phyloP scores from a whole-genome alignment of 2,329 filamentous ascomycete genomes.

The Cytospora paraplurivora region DNA sequence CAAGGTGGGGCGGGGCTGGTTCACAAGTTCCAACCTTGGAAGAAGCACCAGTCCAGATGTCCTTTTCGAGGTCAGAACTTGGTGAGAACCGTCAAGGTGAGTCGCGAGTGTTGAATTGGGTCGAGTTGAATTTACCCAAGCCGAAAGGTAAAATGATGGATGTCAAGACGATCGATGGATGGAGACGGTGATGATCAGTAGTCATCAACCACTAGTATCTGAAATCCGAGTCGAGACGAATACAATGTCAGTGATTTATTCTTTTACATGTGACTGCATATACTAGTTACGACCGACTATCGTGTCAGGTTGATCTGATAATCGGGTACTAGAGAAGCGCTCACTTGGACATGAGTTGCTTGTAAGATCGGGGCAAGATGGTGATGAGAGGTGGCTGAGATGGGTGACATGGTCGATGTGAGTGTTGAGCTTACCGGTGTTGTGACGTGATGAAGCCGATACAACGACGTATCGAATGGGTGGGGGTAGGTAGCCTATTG shows the following conservation, averaged over 20 bases:
- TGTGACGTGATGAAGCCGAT: no score
- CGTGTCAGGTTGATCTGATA: background rate
- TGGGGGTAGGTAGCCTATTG: no score
- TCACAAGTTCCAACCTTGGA: background rate
- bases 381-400: no score
- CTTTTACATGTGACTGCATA: background rate
- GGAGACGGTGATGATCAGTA: background rate
- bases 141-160: background rate
- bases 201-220: background rate
- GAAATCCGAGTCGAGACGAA: background rate
- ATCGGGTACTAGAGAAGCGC: no score
- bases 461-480: no score
- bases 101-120: background rate
- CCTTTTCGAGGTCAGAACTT: background rate
- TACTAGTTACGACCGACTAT: background rate
- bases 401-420: no score
- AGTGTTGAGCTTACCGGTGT: no score
- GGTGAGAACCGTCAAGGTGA: background rate
- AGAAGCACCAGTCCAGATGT: background rate
- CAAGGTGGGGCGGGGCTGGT: background rate
- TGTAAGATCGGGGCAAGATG: no score
- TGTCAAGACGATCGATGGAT: background rate
- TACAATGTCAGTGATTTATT: background rate
- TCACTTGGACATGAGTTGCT: no score
- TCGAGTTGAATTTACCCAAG: no score